Evolutionary conservation across 306 rosid species (phyloP).

Genomic region (Hippophae gyantsensis): DNA sequence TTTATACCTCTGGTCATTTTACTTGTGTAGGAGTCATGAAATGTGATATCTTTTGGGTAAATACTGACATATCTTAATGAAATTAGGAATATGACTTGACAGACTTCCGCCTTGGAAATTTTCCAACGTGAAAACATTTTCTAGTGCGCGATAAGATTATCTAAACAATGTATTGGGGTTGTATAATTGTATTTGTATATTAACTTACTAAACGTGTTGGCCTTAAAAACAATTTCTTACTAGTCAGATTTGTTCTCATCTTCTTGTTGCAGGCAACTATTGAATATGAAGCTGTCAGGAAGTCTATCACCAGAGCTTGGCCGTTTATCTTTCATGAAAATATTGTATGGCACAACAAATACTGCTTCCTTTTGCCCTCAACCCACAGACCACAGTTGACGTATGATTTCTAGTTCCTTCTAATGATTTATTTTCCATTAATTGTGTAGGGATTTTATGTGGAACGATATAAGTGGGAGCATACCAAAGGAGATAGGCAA

Average conservation of each 20-base stretch:
- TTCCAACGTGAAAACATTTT: too few relatives aligned
- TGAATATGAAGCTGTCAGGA: conserved; percentile 15
- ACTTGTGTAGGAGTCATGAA: too few relatives aligned
- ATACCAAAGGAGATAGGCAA: conserved; percentile 19
- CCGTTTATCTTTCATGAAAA: conserved; percentile 6
- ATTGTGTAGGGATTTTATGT: conserved; percentile 9
- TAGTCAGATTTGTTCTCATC: not conserved
- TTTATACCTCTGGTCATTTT: too few relatives aligned
- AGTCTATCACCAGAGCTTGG: conserved; percentile 10
- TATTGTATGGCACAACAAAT: conserved; percentile 15
- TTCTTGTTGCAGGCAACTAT: conserved; percentile 6
- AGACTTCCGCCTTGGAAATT: too few relatives aligned
- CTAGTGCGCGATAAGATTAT: too few relatives aligned
- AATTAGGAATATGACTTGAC: too few relatives aligned
- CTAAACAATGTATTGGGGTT: too few relatives aligned
- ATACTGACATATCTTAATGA: too few relatives aligned
- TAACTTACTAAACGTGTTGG: too few relatives aligned
- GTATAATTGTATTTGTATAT: too few relatives aligned
- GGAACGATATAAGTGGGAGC: conserved; percentile 21
- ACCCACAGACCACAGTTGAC: not conserved
- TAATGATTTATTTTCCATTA: not conserved
- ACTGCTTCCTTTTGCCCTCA: not conserved
- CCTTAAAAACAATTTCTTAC: too few relatives aligned
- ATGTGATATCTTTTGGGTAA: too few relatives aligned
- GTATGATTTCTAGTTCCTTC: not conserved